Base-by-base conservation (phyloP, 1,284 basidiomycete species). In the Moesziomyces parantarcticus region DNA sequence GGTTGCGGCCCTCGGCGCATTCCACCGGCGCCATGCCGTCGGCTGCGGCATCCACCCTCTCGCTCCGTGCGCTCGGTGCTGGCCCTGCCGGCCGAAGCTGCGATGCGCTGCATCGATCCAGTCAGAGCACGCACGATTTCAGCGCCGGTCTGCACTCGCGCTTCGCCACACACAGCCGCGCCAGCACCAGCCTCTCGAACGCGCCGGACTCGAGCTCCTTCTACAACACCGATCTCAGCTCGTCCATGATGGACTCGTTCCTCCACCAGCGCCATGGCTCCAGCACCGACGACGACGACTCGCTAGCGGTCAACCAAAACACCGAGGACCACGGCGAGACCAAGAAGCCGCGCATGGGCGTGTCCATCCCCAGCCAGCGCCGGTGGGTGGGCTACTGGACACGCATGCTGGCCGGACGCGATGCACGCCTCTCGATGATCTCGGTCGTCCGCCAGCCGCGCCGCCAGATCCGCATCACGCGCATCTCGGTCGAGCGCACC, bases 311-410 rank as follows among this genome's bases (percentile, higher is more conserved):
- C 43, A 64, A 64, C 20, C 64, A 68, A 23, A 73, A 73, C 51
- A 73, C 64, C 18, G 70, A 73, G 29, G 61, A 68, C 11, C 64
- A 68, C 55, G 26, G 48, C 26, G 40, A 47, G n/a, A 54, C 55
- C 13, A 58, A 53, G 39, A 47, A 58, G 21, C 75, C 75, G 11
- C 59, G 59, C 32, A 67, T 76, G 59, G 78, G 76, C n/a, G 73
- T 79, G 3, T 76, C 73, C 20, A 78, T 79, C 42, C 62, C 76
- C 0, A 64, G 58, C 11, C 78, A 79, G 42, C 63, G 76, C 11
- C 45, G 78, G 23, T 79, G 68, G 68, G 72, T 76, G 1, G 76
- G 76, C 16, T 79, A 79, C 59, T 79, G 77, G 77, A 63, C 69
- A 4, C 55, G 77, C 4, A 74, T 79, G 3, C 70, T 79, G 7